Percentiles rank a stretch among this genome's conserved stretches.
phyloP scores from a whole-genome alignment of 192 early-diverging fungal species.

The Phycomyces blakesleeanus region DNA sequence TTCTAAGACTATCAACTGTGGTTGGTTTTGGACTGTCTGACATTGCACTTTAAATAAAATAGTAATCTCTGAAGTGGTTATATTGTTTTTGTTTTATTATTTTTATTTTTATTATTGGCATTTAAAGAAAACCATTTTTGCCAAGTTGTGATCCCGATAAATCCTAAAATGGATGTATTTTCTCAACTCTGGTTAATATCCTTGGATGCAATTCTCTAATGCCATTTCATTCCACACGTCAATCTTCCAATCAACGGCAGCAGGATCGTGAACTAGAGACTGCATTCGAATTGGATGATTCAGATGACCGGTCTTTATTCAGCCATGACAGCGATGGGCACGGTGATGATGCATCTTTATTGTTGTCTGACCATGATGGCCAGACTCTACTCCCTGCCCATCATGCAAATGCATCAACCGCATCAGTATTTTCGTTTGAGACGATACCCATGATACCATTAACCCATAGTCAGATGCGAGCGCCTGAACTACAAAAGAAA shows the following conservation, averaged over 20 bases:
- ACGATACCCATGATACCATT: conserved; percentile 39
- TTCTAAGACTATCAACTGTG: conserved; percentile 40
- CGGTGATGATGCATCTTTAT: conserved; percentile 20
- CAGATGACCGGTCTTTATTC: conserved; percentile 9
- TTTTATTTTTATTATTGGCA: no score
- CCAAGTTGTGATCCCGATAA: no score
- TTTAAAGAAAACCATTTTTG: no score
- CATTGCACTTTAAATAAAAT: no score
- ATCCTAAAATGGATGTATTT: no score
- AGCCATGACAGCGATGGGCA: conserved; percentile 14
- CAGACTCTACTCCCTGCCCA: conserved; percentile 27
- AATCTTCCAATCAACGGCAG: not conserved
- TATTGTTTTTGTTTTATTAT: no score
- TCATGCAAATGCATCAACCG: conserved; percentile 18
- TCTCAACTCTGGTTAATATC: no score
- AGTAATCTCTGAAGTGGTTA: no score
- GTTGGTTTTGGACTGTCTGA: no score
- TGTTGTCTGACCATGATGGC: conserved; percentile 8
- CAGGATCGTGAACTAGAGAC: conserved; percentile 23
- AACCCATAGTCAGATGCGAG: conserved; percentile 35
- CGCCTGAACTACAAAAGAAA: conserved; percentile 49
- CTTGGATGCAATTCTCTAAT: no score
- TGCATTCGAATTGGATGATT: conserved; percentile 23
- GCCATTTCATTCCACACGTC: not conserved
- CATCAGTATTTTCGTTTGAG: conserved; percentile 29